Conservation (phyloP, 331 rosid genomes). For the Cydonia oblonga region DNA sequence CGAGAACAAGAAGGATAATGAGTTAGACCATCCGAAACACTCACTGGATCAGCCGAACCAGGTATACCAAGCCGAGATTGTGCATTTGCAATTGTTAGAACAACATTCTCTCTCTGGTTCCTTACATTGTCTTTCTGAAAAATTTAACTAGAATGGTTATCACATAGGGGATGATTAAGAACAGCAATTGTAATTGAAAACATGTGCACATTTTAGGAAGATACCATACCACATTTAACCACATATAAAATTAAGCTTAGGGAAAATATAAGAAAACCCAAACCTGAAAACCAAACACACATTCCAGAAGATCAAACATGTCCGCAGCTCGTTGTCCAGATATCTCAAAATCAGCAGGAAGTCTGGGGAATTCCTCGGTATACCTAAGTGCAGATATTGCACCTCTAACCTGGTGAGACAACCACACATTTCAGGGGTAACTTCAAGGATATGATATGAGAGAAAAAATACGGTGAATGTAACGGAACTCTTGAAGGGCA, state of each 20-base stretch:
- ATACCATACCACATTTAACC: neutral
- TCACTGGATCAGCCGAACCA: slow-evolving; percentile 61
- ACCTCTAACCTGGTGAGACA: slow-evolving; percentile 63
- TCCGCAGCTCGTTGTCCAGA: slow-evolving; percentile 71
- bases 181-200: neutral
- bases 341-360: slow-evolving; percentile 58
- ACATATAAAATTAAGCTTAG: slow-evolving; percentile 12
- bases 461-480: neutral
- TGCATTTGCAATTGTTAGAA: slow-evolving; percentile 78
- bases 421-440: slow-evolving; percentile 18
- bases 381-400: slow-evolving; percentile 72
- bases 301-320: slow-evolving; percentile 89
- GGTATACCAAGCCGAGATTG: slow-evolving; percentile 70
- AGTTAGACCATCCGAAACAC: slow-evolving; percentile 21
- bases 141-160: neutral
- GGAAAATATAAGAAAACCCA: slow-evolving; percentile 12
- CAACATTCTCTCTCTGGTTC: slow-evolving; percentile 87
- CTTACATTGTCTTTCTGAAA: slow-evolving; percentile 77
- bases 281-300: slow-evolving; percentile 91
- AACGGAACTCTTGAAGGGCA: neutral
- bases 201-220: neutral
- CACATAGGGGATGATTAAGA: neutral
- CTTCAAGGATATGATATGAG: neutral
- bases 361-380: slow-evolving; percentile 69
- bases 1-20: neutral